These are phyloP conservation scores for Malus hybrid DNA, from an alignment of 331 rosid species.

Conservation along the genomic window DNA sequence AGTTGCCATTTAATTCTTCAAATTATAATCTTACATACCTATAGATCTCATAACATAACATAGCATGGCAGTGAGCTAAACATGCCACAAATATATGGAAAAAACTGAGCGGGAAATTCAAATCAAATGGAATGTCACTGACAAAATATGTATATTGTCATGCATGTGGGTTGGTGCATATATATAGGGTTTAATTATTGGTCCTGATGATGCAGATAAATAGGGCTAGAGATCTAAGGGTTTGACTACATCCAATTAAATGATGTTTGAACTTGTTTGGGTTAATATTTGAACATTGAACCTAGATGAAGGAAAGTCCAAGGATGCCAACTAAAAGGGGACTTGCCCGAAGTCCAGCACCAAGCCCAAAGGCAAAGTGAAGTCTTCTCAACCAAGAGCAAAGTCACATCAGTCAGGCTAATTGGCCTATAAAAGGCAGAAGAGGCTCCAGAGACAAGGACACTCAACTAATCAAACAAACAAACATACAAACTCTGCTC, in stretches of 20 bases:
- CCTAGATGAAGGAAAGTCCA: no score
- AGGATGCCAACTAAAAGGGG: no score
- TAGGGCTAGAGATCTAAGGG: background rate
- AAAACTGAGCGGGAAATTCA: slow-evolving; percentile 34
- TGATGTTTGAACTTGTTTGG: slow-evolving; percentile 16
- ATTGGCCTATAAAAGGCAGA: no score
- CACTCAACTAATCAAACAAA: no score
- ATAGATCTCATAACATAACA: background rate
- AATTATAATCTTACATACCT: background rate
- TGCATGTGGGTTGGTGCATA: slow-evolving; percentile 8
- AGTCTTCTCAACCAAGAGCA: no score
- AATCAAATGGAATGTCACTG: slow-evolving; percentile 11
- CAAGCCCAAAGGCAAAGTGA: no score
- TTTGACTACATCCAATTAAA: slow-evolving; percentile 21
- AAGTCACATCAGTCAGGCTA: no score
- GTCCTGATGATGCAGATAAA: slow-evolving; percentile 12
- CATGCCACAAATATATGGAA: background rate
- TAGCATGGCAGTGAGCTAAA: background rate
- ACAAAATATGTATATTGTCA: background rate
- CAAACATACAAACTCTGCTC: no score
- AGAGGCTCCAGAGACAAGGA: no score
- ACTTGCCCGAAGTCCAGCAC: no score
- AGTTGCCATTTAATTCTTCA: slow-evolving; percentile 10
- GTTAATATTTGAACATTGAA: background rate
- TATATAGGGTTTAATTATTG: slow-evolving; percentile 6